Evolutionary conservation across 768 basidiomycete genomes (phyloP).

Genomic region (Leccinum broughii): DNA sequence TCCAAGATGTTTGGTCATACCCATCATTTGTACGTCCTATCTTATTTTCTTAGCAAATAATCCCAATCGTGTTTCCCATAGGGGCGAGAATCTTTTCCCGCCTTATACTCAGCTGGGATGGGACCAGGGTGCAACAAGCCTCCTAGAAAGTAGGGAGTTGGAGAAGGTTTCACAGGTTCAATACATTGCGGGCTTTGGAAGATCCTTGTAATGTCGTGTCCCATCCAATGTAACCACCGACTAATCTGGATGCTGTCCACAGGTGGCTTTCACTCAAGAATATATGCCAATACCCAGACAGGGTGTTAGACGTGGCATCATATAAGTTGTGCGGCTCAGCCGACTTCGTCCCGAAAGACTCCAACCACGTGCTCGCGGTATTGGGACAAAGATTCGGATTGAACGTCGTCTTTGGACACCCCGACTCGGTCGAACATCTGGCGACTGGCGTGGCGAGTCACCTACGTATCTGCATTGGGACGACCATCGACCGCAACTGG

Average conservation of each 20-base stretch:
- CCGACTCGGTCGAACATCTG: slow-evolving; percentile 3
- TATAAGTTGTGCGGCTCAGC: background rate
- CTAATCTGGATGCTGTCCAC: background rate
- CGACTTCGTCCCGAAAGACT: background rate
- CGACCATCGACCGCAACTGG: slow-evolving; percentile 10
- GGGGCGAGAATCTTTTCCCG: background rate
- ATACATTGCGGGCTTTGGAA: background rate
- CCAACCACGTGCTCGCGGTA: slow-evolving; percentile 1
- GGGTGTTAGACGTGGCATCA: background rate
- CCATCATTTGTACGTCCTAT: no score
- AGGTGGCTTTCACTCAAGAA: slow-evolving; percentile 15
- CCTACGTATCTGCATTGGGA: slow-evolving; percentile 12
- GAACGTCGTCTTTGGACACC: slow-evolving; percentile 6
- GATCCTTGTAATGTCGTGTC: background rate
- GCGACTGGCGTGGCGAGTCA: slow-evolving; percentile 13
- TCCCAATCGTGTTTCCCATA: background rate
- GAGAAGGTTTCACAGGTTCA: background rate
- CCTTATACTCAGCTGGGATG: background rate
- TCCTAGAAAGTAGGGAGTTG: background rate
- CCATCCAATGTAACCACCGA: background rate
- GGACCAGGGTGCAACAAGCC: background rate
- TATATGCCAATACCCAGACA: background rate
- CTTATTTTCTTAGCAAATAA: background rate
- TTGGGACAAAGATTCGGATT: slow-evolving; percentile 8
- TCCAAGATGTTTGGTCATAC: background rate